Evolutionary conservation across 2,329 filamentous ascomycete species (phyloP).

Genomic region (Fusarium gaditjirri): DNA sequence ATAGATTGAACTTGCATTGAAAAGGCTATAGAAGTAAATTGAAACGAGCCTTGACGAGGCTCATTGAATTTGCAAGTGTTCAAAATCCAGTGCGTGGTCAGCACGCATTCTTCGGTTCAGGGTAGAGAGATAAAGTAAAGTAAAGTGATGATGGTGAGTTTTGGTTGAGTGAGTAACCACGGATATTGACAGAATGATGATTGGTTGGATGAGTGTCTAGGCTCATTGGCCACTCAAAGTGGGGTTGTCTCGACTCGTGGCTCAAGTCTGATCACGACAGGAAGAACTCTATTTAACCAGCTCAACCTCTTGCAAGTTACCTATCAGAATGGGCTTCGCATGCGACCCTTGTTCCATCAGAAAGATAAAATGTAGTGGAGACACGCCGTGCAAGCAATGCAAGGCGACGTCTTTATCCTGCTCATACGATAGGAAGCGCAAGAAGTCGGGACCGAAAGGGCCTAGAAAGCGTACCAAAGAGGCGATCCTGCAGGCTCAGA

Average conservation of each 20-base stretch:
- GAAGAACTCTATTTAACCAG: background rate
- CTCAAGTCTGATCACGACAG: background rate
- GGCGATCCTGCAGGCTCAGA: constrained; percentile 11
- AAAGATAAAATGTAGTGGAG: constrained; percentile 16
- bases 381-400: constrained; percentile 2
- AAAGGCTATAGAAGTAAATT: background rate
- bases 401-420: background rate
- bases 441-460: constrained; percentile 22
- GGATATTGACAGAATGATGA: background rate
- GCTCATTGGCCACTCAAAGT: background rate
- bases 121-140: background rate
- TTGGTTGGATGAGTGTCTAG: background rate
- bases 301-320: background rate
- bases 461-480: constrained; percentile 26
- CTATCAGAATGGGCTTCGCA: constrained; percentile 10
- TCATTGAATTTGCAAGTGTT: no score
- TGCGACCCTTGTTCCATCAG: constrained; percentile 18
- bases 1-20: background rate
- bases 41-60: background rate
- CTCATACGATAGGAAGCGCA: constrained; percentile 22
- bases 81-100: no score
- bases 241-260: background rate
- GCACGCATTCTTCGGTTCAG: background rate
- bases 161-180: background rate
- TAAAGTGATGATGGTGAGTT: background rate